Percentiles rank a stretch among this genome's conserved stretches.
Evolutionary conservation across 306 rosid species (phyloP).

Genomic region (Potentilla sterilis): DNA sequence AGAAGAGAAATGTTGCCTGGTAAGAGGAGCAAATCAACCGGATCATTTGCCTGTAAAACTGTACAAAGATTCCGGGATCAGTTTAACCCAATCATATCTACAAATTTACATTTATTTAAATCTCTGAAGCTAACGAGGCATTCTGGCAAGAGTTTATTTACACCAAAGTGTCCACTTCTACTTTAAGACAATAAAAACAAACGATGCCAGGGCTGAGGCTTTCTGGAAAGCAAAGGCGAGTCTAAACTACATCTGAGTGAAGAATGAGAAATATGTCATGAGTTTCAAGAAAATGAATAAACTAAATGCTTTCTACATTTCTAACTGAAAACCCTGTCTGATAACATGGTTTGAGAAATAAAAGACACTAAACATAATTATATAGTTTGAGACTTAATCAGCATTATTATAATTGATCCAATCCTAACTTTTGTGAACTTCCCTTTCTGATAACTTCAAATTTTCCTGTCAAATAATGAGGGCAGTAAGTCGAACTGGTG

Average conservation of each 20-base stretch:
- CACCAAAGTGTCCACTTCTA: background rate
- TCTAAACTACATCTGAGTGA: background rate
- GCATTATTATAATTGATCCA: background rate
- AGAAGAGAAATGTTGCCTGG: slow-evolving; percentile 59
- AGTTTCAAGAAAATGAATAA: background rate
- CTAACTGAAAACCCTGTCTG: background rate
- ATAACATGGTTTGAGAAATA: background rate
- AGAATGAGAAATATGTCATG: background rate
- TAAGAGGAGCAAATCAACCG: slow-evolving; percentile 83
- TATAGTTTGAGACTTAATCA: background rate
- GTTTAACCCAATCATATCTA: background rate
- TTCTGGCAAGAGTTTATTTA: background rate
- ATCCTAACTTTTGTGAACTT: background rate
- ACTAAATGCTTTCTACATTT: background rate
- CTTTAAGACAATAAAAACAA: background rate
- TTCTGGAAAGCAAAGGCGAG: background rate
- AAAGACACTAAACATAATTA: background rate
- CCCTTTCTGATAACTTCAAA: background rate
- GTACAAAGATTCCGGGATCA: slow-evolving; percentile 43
- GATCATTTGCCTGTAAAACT: slow-evolving; percentile 89
- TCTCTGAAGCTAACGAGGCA: slow-evolving; percentile 28
- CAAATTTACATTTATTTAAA: background rate
- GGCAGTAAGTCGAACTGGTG: background rate
- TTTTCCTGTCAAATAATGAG: background rate
- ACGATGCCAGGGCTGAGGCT: background rate